Evolutionary conservation across 352 stramenopile genomes (phyloP).

Genomic region (Peronosclerospora sorghi): DNA sequence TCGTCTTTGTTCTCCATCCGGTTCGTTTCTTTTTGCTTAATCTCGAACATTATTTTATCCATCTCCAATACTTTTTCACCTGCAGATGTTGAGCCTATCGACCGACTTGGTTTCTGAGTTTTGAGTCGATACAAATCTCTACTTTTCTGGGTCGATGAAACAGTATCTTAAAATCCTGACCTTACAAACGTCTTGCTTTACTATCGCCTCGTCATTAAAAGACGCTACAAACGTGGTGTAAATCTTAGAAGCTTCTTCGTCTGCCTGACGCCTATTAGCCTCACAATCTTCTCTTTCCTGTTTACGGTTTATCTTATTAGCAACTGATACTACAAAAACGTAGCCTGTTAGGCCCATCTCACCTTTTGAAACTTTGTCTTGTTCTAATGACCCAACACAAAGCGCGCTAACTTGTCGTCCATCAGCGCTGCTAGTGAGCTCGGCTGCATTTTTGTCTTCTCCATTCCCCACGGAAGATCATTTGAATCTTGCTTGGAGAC

Average conservation of each 20-base stretch:
- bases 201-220: constrained; percentile 66
- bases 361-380: constrained; percentile 85
- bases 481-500: constrained; percentile 20
- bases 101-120: too few species aligned
- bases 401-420: too few species aligned
- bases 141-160: too few species aligned
- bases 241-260: constrained; percentile 79
- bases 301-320: constrained; percentile 3
- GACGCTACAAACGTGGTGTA: constrained; percentile 86
- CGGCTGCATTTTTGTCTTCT: too few species aligned
- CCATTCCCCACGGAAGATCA: too few species aligned
- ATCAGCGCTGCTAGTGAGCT: too few species aligned
- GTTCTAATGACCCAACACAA: too few species aligned
- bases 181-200: constrained; percentile 56
- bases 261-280: constrained; percentile 68
- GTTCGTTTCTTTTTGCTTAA: constrained; percentile 42
- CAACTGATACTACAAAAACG: too few species aligned
- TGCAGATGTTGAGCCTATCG: not conserved
- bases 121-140: too few species aligned
- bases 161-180: not conserved
- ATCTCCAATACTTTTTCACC: constrained; percentile 39
- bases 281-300: constrained; percentile 72
- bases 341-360: not conserved
- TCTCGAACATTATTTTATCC: constrained; percentile 61
- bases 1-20: constrained; percentile 11